These are phyloP conservation scores for Teratosphaeria viscida DNA, from an alignment of 2,329 filamentous ascomycete species.

Conservation along the genomic window DNA sequence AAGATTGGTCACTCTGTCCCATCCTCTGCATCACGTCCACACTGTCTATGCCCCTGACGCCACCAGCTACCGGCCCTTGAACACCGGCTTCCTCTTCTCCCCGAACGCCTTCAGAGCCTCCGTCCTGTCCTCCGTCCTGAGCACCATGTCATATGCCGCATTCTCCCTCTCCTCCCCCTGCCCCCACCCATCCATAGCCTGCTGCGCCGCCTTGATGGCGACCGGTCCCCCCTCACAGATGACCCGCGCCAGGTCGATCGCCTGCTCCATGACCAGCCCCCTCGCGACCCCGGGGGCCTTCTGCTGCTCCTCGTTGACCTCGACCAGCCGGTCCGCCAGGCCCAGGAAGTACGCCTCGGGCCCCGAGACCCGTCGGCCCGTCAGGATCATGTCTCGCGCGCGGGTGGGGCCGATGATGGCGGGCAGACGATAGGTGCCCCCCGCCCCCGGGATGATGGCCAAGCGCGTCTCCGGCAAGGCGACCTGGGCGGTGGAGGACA, in stretches of 20 bases:
- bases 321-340: conserved; percentile 79
- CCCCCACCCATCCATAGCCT: conserved; percentile 61
- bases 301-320: conserved; percentile 54
- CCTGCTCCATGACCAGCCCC: conserved; percentile 60
- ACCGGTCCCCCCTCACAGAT: conserved; percentile 87
- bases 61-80: conserved; percentile 43
- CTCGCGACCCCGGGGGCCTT: conserved; percentile 47
- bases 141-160: conserved; percentile 72
- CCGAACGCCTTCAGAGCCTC: conserved; percentile 82
- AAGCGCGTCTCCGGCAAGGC: conserved; percentile 85
- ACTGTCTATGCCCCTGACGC: not conserved
- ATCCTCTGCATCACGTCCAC: not conserved
- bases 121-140: conserved; percentile 73
- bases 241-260: conserved; percentile 66
- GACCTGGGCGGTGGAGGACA: conserved; percentile 66
- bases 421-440: conserved; percentile 81
- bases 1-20: not conserved
- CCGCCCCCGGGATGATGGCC: conserved; percentile 89
- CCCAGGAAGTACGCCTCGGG: conserved; percentile 87
- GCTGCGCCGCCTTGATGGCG: conserved; percentile 66
- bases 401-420: conserved; percentile 66
- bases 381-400: conserved; percentile 84
- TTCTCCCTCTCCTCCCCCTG: conserved; percentile 69
- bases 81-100: conserved; percentile 62
- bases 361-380: conserved; percentile 72